phyloP scores from a whole-genome alignment of 1,139 yeast species.

The Yamadazyma siamensis region DNA sequence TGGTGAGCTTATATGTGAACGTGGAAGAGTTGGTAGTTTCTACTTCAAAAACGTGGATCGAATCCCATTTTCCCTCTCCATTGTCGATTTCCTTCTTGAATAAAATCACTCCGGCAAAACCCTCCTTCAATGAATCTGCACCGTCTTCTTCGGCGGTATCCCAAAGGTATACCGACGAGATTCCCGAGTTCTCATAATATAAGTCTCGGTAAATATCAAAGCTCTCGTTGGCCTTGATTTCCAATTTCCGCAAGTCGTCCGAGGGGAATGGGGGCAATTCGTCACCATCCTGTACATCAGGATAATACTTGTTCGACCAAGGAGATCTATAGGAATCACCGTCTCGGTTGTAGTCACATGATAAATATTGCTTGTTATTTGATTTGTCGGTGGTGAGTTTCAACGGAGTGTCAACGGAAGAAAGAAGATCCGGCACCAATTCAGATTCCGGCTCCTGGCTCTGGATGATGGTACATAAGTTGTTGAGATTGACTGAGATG shows the following conservation, averaged over 20 bases:
- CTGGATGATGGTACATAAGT: slow-evolving; percentile 75
- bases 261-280: slow-evolving; percentile 67
- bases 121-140: slow-evolving; percentile 30
- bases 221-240: slow-evolving; percentile 80
- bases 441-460: slow-evolving; percentile 32
- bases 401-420: slow-evolving; percentile 87
- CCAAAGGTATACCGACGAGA: slow-evolving; percentile 92
- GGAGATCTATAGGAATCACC: slow-evolving; percentile 93
- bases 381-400: slow-evolving; percentile 52
- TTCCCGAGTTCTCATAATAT: slow-evolving; percentile 88
- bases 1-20: slow-evolving; percentile 72
- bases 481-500: slow-evolving; percentile 58
- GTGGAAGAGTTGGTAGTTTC: slow-evolving; percentile 40
- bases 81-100: slow-evolving; percentile 67
- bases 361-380: slow-evolving; percentile 65
- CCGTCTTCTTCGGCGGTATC: slow-evolving; percentile 58
- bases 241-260: slow-evolving; percentile 64
- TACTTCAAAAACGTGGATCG: slow-evolving; percentile 89
- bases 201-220: slow-evolving; percentile 90
- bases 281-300: slow-evolving; percentile 45
- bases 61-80: slow-evolving; percentile 74
- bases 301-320: slow-evolving; percentile 80
- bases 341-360: slow-evolving; percentile 94
- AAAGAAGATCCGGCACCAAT: slow-evolving; percentile 75
- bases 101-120: slow-evolving; percentile 88